These are phyloP conservation scores for Aspergillus ochraceus DNA, from an alignment of 2,329 filamentous ascomycete species.

Conservation along the genomic window DNA sequence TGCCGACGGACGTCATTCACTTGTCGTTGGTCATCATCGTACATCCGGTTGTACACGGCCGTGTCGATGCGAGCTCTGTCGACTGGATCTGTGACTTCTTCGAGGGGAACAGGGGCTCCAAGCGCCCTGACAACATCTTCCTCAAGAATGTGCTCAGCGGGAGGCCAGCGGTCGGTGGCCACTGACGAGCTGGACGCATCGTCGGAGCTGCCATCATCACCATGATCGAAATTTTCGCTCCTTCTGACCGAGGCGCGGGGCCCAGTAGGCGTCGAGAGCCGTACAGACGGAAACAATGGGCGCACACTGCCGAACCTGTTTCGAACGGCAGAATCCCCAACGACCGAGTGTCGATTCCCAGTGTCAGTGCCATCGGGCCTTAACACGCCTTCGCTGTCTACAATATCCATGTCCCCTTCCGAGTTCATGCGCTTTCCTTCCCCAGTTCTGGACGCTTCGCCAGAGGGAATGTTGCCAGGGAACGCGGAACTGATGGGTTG, in stretches of 20 bases:
- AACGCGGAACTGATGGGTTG: conserved; percentile 79
- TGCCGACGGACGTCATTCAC: conserved; percentile 39
- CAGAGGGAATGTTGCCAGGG: conserved; percentile 66
- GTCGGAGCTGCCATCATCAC: conserved; percentile 11
- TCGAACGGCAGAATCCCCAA: conserved; percentile 50
- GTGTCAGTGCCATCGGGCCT: conserved; percentile 62
- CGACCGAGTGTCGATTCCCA: conserved; percentile 60
- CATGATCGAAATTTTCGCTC: not conserved
- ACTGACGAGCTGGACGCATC: conserved; percentile 29
- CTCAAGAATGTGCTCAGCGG: conserved; percentile 37
- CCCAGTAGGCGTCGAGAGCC: conserved; percentile 19
- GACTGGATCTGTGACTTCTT: conserved; percentile 44
- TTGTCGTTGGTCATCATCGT: conserved; percentile 38
- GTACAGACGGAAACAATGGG: conserved; percentile 33
- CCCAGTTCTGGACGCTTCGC: conserved; percentile 60
- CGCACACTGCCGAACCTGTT: conserved; percentile 35
- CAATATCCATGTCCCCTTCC: conserved; percentile 65
- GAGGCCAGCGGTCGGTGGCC: conserved; percentile 39
- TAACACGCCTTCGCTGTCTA: conserved; percentile 61
- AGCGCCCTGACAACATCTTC: conserved; percentile 45
- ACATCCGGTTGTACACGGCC: conserved; percentile 39
- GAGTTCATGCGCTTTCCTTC: conserved; percentile 66
- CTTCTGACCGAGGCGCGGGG: conserved; percentile 13
- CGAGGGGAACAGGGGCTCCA: conserved; percentile 41
- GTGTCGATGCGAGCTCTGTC: conserved; percentile 43